These are phyloP conservation scores for Mortierella sp. DNA, from an alignment of 371 early-diverging fungal genomes.

Conservation along the genomic window DNA sequence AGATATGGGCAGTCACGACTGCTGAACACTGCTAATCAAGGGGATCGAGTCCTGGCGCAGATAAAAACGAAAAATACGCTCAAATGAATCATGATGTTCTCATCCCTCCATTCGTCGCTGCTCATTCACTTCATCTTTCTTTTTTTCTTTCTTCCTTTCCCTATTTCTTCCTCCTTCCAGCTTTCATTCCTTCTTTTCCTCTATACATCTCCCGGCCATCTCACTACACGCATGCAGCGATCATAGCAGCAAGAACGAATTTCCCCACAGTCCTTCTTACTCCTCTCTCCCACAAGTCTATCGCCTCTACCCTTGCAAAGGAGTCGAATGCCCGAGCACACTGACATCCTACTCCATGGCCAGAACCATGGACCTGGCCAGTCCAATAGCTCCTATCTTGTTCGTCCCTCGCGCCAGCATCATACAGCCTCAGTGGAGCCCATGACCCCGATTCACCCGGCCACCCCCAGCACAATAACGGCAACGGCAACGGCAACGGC, in stretches of 20 bases:
- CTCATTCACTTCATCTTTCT: not conserved
- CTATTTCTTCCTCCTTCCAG: not conserved
- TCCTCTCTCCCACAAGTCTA: no score
- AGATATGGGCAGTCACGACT: no score
- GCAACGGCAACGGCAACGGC: not conserved
- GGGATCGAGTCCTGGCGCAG: no score
- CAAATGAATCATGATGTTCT: not conserved
- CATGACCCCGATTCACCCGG: no score
- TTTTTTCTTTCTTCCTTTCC: not conserved
- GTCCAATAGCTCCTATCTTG: no score
- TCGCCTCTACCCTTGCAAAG: no score
- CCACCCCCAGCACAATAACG: not conserved
- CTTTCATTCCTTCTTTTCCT: not conserved
- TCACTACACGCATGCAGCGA: not conserved
- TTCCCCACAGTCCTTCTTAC: not conserved
- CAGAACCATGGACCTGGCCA: no score
- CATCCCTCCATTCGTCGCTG: not conserved
- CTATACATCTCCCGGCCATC: not conserved
- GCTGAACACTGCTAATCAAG: no score
- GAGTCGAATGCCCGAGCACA: not conserved
- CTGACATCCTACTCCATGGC: not conserved
- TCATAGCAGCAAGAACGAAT: not conserved
- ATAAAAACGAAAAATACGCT: no score
- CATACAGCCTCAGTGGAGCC: no score
- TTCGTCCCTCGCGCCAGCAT: no score